Conservation (phyloP, 116 monocot species). For the Thalassia testudinum region DNA sequence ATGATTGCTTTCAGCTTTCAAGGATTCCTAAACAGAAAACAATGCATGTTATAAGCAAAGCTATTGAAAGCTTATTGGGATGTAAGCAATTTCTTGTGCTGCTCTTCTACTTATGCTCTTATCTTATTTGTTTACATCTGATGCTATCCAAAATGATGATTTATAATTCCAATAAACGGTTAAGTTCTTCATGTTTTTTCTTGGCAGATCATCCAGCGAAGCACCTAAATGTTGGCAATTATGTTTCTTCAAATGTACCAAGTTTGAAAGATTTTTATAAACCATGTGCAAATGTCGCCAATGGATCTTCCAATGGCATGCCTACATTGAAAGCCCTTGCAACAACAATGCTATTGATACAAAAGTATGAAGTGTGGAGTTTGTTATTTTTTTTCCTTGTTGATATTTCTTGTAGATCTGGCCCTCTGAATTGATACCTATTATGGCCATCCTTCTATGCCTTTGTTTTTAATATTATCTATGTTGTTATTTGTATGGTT, state of each 20-base stretch:
- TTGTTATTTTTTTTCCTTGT: no score
- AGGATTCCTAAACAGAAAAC: slow-evolving; percentile 70
- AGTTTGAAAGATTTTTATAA: slow-evolving; percentile 68
- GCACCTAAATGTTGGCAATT: slow-evolving; percentile 70
- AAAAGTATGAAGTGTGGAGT: slow-evolving; percentile 23
- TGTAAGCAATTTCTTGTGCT: slow-evolving; percentile 30
- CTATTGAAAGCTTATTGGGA: slow-evolving; percentile 61
- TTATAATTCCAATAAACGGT: no score
- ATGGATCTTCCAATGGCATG: slow-evolving; percentile 32
- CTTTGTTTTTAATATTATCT: no score
- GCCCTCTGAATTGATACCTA: no score
- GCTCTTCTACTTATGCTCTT: neutral
- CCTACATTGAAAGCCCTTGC: slow-evolving; percentile 63
- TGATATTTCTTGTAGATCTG: no score
- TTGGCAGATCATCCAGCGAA: slow-evolving; percentile 48
- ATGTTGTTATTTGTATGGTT: no score
- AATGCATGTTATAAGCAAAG: slow-evolving; percentile 61
- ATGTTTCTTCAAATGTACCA: slow-evolving; percentile 70
- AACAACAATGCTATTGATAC: slow-evolving; percentile 59
- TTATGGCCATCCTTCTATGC: no score
- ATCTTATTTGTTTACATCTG: neutral
- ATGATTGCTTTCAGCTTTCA: slow-evolving; percentile 84
- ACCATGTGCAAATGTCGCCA: slow-evolving; percentile 25
- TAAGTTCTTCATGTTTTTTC: slow-evolving; percentile 1
- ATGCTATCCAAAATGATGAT: neutral